A percentile compares a stretch with the other conserved stretches of the same genome.
Conservation (phyloP, 768 basidiomycete genomes). For the Kwoniella dendrophila region DNA sequence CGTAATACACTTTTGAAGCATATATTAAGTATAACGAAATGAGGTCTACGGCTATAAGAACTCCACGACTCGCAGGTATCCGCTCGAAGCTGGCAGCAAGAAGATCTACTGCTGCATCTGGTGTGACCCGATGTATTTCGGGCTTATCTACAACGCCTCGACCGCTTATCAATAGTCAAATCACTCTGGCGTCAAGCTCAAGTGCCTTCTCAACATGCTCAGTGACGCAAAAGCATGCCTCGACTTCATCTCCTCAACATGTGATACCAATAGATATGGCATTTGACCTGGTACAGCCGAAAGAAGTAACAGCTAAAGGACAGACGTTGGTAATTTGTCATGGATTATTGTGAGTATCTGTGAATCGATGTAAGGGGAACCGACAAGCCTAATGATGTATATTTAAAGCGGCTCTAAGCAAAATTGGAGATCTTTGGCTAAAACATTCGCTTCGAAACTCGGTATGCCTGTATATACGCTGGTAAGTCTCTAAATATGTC, state of each 20-base stretch:
- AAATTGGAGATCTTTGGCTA: constrained; percentile 82
- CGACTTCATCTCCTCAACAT: not conserved
- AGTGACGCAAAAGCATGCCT: not conserved
- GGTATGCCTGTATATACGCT: constrained; percentile 72
- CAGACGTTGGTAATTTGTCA: constrained; percentile 54
- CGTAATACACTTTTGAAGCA: not conserved
- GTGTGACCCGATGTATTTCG: not conserved
- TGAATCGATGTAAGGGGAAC: not conserved
- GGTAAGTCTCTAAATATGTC: constrained; percentile 57
- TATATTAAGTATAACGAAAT: not conserved
- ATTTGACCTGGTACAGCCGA: constrained; percentile 40
- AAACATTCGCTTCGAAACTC: constrained; percentile 69
- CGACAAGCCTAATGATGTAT: not conserved
- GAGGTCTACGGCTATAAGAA: constrained; percentile 5
- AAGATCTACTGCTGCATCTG: too few species aligned
- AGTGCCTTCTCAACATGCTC: not conserved
- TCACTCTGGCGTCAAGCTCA: not conserved
- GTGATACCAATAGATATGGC: constrained; percentile 42
- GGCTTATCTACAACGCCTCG: not conserved
- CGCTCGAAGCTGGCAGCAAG: not conserved
- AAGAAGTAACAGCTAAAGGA: constrained; percentile 18
- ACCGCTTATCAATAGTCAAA: not conserved
- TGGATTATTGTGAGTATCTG: constrained; percentile 51
- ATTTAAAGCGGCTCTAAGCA: constrained; percentile 76
- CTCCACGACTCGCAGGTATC: not conserved